These are phyloP conservation scores for Croton laevigatus DNA, from an alignment of 441 rosid species.

Conservation along the genomic window DNA sequence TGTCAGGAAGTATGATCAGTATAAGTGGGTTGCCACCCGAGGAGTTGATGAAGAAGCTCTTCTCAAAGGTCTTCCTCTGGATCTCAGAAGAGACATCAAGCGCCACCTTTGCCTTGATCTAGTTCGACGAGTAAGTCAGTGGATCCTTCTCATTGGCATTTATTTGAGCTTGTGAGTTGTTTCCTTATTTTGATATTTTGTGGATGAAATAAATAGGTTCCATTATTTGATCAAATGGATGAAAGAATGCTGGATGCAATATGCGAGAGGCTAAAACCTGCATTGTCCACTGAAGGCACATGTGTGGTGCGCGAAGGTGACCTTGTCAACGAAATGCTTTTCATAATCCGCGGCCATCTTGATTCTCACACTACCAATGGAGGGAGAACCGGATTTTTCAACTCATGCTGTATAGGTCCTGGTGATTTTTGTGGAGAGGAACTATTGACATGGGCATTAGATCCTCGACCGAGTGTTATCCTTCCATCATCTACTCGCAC, in stretches of 20 bases:
- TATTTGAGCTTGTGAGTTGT: background rate
- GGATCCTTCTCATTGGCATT: background rate
- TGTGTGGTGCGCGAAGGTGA: slow-evolving; percentile 77
- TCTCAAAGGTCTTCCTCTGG: slow-evolving; percentile 72
- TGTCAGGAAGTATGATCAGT: slow-evolving; percentile 72
- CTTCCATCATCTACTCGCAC: slow-evolving; percentile 78
- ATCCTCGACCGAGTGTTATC: slow-evolving; percentile 44
- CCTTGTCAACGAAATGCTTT: slow-evolving; percentile 80
- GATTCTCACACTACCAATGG: slow-evolving; percentile 85
- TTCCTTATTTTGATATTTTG: background rate
- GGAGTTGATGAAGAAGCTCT: slow-evolving; percentile 86
- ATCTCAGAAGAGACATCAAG: slow-evolving; percentile 79
- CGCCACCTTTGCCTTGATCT: slow-evolving; percentile 86
- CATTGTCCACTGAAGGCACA: slow-evolving; percentile 58
- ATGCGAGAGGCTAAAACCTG: slow-evolving; percentile 72
- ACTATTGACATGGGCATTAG: slow-evolving; percentile 51
- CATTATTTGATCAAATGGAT: slow-evolving; percentile 83
- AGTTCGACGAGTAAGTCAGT: slow-evolving; percentile 66
- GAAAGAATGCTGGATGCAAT: slow-evolving; percentile 85
- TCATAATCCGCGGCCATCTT: slow-evolving; percentile 71
- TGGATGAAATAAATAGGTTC: slow-evolving; percentile 23
- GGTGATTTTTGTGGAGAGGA: slow-evolving; percentile 95
- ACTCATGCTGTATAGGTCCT: slow-evolving; percentile 60
- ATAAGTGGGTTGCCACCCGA: slow-evolving; percentile 84
- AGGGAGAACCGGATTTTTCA: slow-evolving; percentile 80